Evolutionary conservation across 2,329 filamentous ascomycete genomes (phyloP).

Genomic region (Neoarthrinium moseri): DNA sequence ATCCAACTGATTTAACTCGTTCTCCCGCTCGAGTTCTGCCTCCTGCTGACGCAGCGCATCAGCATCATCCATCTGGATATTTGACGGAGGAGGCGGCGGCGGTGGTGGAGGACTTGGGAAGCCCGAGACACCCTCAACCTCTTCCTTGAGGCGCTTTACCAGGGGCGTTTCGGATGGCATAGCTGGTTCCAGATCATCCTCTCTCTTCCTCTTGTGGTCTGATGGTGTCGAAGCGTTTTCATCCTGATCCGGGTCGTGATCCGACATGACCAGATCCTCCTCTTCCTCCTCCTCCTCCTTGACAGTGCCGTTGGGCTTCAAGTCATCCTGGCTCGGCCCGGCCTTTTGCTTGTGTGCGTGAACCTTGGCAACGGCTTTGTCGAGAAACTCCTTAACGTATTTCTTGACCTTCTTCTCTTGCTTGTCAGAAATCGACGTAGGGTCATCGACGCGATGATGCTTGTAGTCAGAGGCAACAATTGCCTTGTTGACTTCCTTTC

Average conservation of each 20-base stretch:
- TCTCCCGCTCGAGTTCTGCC: slow-evolving; percentile 34
- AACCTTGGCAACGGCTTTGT: slow-evolving; percentile 80
- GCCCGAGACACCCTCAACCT: slow-evolving; percentile 36
- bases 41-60: slow-evolving; percentile 39
- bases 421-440: slow-evolving; percentile 70
- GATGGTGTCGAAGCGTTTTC: slow-evolving; percentile 44
- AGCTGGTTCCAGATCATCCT: slow-evolving; percentile 38
- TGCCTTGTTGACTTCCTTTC: slow-evolving; percentile 76
- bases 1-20: slow-evolving; percentile 36
- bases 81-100: slow-evolving; percentile 44
- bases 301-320: slow-evolving; percentile 19
- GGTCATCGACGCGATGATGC: slow-evolving; percentile 80
- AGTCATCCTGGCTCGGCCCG: slow-evolving; percentile 23
- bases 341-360: slow-evolving; percentile 61
- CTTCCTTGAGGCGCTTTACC: slow-evolving; percentile 51
- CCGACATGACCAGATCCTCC: slow-evolving; percentile 33
- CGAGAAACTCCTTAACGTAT: slow-evolving; percentile 81
- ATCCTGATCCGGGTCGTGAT: slow-evolving; percentile 26
- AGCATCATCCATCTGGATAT: slow-evolving; percentile 49
- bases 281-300: slow-evolving; percentile 24
- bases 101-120: slow-evolving; percentile 45
- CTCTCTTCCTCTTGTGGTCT: slow-evolving; percentile 66
- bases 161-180: slow-evolving; percentile 57
- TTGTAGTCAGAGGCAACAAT: slow-evolving; percentile 91
- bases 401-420: slow-evolving; percentile 80